These are phyloP conservation scores for Gentiana macrophylla DNA, from an alignment of 257 asterid genomes.

Conservation along the genomic window DNA sequence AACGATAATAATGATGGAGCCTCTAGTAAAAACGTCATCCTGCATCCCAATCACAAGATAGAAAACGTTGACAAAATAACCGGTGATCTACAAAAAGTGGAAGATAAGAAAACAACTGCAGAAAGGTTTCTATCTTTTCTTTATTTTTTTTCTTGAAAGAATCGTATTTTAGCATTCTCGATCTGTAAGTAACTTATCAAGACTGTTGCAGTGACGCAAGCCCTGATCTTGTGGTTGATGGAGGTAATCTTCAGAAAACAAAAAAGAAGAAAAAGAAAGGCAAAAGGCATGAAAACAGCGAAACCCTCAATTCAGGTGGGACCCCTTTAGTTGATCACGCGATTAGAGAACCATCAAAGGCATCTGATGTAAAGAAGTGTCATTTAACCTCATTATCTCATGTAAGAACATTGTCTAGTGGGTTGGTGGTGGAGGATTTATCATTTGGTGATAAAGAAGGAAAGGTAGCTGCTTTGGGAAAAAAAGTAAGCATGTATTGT, in stretches of 20 bases:
- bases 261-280: slow-evolving; percentile 38
- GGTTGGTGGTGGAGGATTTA: slow-evolving; percentile 65
- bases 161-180: background rate
- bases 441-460: slow-evolving; percentile 50
- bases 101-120: slow-evolving; percentile 18
- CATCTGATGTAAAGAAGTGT: slow-evolving; percentile 17
- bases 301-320: slow-evolving; percentile 7
- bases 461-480: slow-evolving; percentile 58
- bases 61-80: slow-evolving; percentile 14
- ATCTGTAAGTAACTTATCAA: slow-evolving; percentile 3
- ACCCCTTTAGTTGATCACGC: slow-evolving; percentile 19
- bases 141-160: background rate
- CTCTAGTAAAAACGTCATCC: slow-evolving; percentile 11
- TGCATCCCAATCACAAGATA: slow-evolving; percentile 21
- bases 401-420: slow-evolving; percentile 53
- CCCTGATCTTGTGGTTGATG: slow-evolving; percentile 23
- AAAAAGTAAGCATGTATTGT: slow-evolving; percentile 33
- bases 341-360: slow-evolving; percentile 11
- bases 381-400: slow-evolving; percentile 12
- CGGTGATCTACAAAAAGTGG: slow-evolving; percentile 26
- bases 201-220: slow-evolving; percentile 19
- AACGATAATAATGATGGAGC: slow-evolving; percentile 13
- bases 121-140: slow-evolving; percentile 26
- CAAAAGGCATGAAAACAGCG: slow-evolving; percentile 17
- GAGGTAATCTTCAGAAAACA: slow-evolving; percentile 25